Conservation (phyloP, 306 rosid species). For the Arachis hypogaea region DNA sequence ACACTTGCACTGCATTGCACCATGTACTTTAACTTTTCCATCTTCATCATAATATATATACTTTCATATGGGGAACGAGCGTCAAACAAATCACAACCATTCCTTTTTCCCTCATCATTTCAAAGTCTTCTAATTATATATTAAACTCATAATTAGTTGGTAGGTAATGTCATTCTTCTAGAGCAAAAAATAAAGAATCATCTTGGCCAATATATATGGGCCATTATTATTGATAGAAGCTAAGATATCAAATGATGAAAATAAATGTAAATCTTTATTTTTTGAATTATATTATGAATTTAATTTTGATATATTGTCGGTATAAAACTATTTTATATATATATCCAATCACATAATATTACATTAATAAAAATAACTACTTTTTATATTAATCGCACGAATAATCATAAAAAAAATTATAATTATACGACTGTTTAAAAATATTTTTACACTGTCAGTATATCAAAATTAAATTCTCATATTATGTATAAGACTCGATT, state of each 20-base stretch:
- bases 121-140: neutral
- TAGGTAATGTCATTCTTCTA: conserved; percentile 1
- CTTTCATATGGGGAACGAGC: neutral
- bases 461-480: too few relatives aligned
- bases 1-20: too few relatives aligned
- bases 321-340: too few relatives aligned
- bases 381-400: too few relatives aligned
- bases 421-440: too few relatives aligned
- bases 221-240: neutral
- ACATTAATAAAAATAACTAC: too few relatives aligned
- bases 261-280: neutral
- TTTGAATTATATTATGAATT: neutral
- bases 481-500: too few relatives aligned
- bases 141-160: conserved; percentile 1
- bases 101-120: conserved; percentile 3
- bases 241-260: conserved; percentile 1
- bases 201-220: conserved; percentile 5
- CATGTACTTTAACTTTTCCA: conserved; percentile 10
- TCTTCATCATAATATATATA: neutral
- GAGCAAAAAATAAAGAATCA: neutral
- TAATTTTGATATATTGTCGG: too few relatives aligned
- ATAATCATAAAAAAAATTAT: too few relatives aligned
- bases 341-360: too few relatives aligned
- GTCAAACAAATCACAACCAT: conserved; percentile 25
- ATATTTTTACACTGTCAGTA: too few relatives aligned